Percentiles rank a stretch among this genome's conserved stretches.
Conservation (phyloP, 805 yeast genomes). For the Cyberlindnera sargentensis region DNA sequence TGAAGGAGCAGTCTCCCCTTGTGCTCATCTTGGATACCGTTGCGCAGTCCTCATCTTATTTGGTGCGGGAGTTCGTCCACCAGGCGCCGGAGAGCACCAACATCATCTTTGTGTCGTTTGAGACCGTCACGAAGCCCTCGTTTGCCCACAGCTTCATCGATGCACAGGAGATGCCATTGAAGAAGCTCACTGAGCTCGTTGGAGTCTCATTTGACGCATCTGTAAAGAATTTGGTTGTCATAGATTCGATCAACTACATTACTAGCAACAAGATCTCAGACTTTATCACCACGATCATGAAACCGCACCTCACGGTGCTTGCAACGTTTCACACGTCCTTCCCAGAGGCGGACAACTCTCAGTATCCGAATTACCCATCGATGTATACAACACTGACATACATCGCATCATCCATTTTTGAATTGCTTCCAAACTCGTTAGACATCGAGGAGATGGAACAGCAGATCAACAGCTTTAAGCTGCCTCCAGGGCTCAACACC, state of each 20-base stretch:
- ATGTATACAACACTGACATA: slow-evolving; percentile 47
- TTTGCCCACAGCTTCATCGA: slow-evolving; percentile 44
- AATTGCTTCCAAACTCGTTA: slow-evolving; percentile 39
- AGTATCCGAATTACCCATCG: slow-evolving; percentile 43
- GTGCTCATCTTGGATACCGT: slow-evolving; percentile 63
- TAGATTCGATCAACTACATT: slow-evolving; percentile 67
- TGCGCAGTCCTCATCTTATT: slow-evolving; percentile 52
- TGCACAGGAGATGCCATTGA: slow-evolving; percentile 27
- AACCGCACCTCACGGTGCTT: slow-evolving; percentile 39
- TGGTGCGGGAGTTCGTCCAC: slow-evolving; percentile 53
- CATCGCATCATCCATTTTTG: slow-evolving; percentile 70
- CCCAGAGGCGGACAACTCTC: slow-evolving; percentile 26
- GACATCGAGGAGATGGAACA: slow-evolving; percentile 41
- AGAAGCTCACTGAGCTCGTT: slow-evolving; percentile 21
- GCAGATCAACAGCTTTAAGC: slow-evolving; percentile 30
- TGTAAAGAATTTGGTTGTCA: slow-evolving; percentile 39
- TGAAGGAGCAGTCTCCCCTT: slow-evolving; percentile 73
- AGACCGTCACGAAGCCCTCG: slow-evolving; percentile 47
- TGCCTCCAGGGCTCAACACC: slow-evolving; percentile 49
- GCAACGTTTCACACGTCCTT: slow-evolving; percentile 41
- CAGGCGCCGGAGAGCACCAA: slow-evolving; percentile 28
- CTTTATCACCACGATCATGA: slow-evolving; percentile 42
- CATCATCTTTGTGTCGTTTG: slow-evolving; percentile 59
- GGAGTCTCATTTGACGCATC: slow-evolving; percentile 7
- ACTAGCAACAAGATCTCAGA: slow-evolving; percentile 37